Base-by-base conservation (phyloP, 805 yeast species). In the Candida fluviatilis region DNA sequence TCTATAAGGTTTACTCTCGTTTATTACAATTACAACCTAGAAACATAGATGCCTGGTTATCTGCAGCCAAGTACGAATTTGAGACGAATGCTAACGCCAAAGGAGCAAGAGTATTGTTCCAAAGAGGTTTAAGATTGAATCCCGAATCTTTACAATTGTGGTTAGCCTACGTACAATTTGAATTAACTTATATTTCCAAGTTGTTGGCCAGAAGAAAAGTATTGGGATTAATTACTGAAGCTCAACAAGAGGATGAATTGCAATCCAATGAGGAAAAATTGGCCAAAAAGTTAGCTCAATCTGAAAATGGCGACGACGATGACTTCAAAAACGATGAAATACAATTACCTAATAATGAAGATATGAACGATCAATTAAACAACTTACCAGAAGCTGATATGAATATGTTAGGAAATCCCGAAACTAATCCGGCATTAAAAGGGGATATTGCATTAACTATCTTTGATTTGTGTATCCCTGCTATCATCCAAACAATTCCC, bases 11-110 rank as follows among this genome's bases (percentile, higher is more conserved):
- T 5, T 87, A 89, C 58, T 81, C 90, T 4, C 76, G 78, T 41
- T 69, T 91, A 48, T 69, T 93, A 50, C 87, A 82, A 60, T 64
- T 89, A 46, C 98, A 93, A 57, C 98, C 99, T n/a, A 75, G 84
- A 31, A 85, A 90, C 54, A 76, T 88, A 2, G 84, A 82, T 50
- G 84, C 91, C 13, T 93, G 99, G 99, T 77, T 93, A 31, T 77
- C 87, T 52, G 97, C 96, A 17, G 96, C 97, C 21, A 86, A 86
- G 55, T 88, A 87, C 62, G 98, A 93, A 63, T 82, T 86, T 52
- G 96, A 91, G 50, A 76, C 76, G 19, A 88, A 93, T 60, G 85
- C 91, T 29, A 84, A 89, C 50, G 86, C 95, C 32, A 80, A 83
- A 54, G 90, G 95, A 33, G 90, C 97, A 16, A 76, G 99, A 59